These are phyloP conservation scores for Paracoccidioides brasiliensis DNA, from an alignment of 2,329 filamentous ascomycete species.

Conservation along the genomic window DNA sequence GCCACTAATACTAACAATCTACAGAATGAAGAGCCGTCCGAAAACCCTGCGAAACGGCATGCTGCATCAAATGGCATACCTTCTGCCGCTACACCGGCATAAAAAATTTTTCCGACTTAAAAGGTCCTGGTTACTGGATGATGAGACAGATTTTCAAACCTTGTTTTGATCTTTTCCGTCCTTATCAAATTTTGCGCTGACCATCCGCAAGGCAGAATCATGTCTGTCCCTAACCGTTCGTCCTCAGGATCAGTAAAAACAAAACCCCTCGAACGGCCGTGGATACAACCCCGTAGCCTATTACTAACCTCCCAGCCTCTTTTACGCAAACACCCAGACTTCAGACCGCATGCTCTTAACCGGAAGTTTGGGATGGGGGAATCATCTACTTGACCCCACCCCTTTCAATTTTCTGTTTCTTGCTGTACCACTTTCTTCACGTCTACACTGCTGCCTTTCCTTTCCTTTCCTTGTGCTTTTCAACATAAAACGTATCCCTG, in stretches of 20 bases:
- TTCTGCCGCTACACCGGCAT: constrained; percentile 7
- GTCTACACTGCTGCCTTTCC: too few species aligned
- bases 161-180: neutral
- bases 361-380: neutral
- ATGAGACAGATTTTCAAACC: constrained; percentile 1
- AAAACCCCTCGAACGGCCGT: neutral
- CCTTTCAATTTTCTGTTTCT: neutral
- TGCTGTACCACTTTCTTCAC: neutral
- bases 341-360: neutral
- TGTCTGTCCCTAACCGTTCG: neutral
- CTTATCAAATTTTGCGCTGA: neutral
- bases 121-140: neutral
- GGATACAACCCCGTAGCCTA: neutral
- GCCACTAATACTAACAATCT: constrained; percentile 7
- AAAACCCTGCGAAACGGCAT: constrained; percentile 10
- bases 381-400: neutral
- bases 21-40: constrained; percentile 8
- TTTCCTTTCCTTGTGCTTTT: neutral
- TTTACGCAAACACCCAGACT: neutral
- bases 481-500: neutral
- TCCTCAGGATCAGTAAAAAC: neutral
- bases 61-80: constrained; percentile 11
- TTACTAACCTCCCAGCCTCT: neutral
- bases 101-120: neutral
- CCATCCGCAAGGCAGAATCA: neutral